Conservation (phyloP, 192 early-diverging fungal genomes). For the Thoreauomyces humboldtii region DNA sequence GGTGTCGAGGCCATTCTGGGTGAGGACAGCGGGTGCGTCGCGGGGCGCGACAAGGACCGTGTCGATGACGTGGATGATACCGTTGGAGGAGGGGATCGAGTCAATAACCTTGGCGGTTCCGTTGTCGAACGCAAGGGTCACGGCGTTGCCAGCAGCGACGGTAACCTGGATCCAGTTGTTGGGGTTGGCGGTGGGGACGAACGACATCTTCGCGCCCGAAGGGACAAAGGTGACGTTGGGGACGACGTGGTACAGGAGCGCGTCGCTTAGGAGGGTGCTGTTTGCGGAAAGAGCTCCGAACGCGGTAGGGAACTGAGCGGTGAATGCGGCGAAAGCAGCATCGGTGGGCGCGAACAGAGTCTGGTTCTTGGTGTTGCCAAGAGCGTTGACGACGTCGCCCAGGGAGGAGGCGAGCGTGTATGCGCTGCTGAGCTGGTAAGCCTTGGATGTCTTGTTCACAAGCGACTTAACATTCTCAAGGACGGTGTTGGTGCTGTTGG, state of each 20-base stretch:
- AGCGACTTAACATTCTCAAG: background rate
- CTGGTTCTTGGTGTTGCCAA: slow-evolving; percentile 3
- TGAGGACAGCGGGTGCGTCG: slow-evolving; percentile 9
- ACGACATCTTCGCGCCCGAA: background rate
- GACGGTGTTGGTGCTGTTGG: background rate
- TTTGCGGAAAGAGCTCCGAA: background rate
- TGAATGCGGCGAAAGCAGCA: slow-evolving; percentile 3
- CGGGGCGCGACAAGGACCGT: slow-evolving; percentile 39
- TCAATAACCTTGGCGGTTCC: slow-evolving; percentile 15
- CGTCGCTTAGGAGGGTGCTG: background rate
- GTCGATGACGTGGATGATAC: slow-evolving; percentile 49
- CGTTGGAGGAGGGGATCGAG: slow-evolving; percentile 38
- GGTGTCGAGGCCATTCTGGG: slow-evolving; percentile 10
- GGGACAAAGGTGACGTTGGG: background rate
- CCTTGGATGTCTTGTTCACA: background rate
- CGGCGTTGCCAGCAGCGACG: background rate
- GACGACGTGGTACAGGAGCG: slow-evolving; percentile 15
- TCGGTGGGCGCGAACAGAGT: slow-evolving; percentile 16
- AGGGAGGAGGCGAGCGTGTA: background rate
- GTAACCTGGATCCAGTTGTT: slow-evolving; percentile 7
- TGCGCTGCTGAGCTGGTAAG: slow-evolving; percentile 3
- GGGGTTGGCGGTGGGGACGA: background rate
- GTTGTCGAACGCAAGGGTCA: slow-evolving; percentile 5
- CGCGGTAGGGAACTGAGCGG: background rate
- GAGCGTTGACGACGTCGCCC: background rate